Base-by-base conservation (phyloP, 768 basidiomycete species). In the Lentinula guzmanii region DNA sequence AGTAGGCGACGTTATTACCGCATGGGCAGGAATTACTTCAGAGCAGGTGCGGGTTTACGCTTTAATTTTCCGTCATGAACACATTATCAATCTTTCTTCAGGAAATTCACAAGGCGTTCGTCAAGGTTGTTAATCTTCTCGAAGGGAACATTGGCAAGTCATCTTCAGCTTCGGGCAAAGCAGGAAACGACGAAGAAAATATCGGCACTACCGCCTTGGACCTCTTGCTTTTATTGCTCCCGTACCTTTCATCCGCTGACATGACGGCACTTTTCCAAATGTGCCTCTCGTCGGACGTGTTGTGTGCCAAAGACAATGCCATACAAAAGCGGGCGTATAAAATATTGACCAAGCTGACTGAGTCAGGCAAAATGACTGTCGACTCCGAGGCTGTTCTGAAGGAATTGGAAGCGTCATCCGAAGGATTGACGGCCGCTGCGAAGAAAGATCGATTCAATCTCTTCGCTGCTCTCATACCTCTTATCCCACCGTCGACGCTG, bases 251-350 rank as follows among this genome's bases (percentile, higher is more conserved):
- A 1, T 59, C 72, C 0, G 66, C 77, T 4, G 89, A 95, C 60
- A 82, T 86, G 4, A 73, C 76, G 4, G 77, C 80, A 0, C 77
- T 97, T 15, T 89, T 93, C 71, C 77, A 83, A 28, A 74, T 88
- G n/a, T 90, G 83, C 61, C 76, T 92, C n/a, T 79, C 82, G 0
- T 70, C 79, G 1, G 82, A 85, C 34, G 82, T 97, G 24, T 77
- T 98, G 5, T 82, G 83, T 58, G 86, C 85, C 66, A 83, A 78
- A 66, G 94, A 98, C 68, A 91, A 91, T 55, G 93, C 86, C 3
- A 86, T 96, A 5, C 96, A 98, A 76, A 99, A 99, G 75, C 91
- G 95, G 66, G 91, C 88, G 8, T 98, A 98, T 76, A 90, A 96
- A 69, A 86, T 90, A 16, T 79, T 98, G 15, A 80, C 88, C 35